Base-by-base conservation (phyloP, 2,329 filamentous ascomycete species). In the Colletotrichum caudatum region DNA sequence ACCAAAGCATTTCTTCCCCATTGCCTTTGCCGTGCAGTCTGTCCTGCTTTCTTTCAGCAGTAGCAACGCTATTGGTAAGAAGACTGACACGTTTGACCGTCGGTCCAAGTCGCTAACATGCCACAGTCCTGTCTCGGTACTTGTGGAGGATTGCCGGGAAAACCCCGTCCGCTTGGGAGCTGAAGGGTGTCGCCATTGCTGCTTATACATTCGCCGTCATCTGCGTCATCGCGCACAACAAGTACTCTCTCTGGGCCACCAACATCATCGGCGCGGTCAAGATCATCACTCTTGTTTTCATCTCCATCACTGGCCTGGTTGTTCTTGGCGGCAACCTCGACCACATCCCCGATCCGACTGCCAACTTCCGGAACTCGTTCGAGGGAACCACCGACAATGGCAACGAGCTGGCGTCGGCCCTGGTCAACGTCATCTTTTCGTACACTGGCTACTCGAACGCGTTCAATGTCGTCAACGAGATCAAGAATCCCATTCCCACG, bases 1-100 rank as follows among this genome's bases (percentile, higher is more conserved):
- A 1, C 91, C 91, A 0, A 86, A 84, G 65, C 91, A 89, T 76
- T 85, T 93, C 71, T 88, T 92, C 57, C 89, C 90, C 0, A 88
- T 88, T 0, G 83, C 89, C 0, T 93, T 91, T 76, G 91, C 91
- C 0, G 86, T 91, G 4, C 88, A 91, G 76, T 85, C 86, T 0
- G 88, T 92, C 1, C 77, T 91, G 1, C 80, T 93, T 3, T 91
- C 90, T 0, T 93, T 92, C 74, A 89, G 87, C 73, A 91, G 89
- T 74, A 88, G 88, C 58, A 92, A 93, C 77, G 85, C 89, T 0
- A 87, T 92, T 50, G 84, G 83, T 83, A 75, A 2, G n/a, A 6
- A 23, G 2, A 14, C 5, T 8, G 54, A 20, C 11, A 2, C 20
- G 8, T 16, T 56, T 5, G 1, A 20, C 5, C 12, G 1, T 14